phyloP scores from a whole-genome alignment of 1,284 basidiomycete species.

The Boletus sp. region DNA sequence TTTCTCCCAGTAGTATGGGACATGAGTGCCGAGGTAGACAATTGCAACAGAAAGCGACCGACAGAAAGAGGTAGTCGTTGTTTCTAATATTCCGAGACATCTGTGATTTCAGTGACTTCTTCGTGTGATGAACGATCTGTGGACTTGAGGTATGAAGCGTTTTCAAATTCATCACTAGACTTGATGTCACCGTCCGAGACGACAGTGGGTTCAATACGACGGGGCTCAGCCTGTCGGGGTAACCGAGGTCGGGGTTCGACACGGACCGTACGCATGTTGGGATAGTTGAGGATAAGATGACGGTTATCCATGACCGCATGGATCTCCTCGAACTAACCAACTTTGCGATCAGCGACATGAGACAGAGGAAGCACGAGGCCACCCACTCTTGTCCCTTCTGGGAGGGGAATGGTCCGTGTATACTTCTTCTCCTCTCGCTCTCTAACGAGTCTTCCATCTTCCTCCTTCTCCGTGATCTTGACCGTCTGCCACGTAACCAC shows the following conservation, averaged over 20 bases:
- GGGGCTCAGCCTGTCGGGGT: slow-evolving; percentile 27
- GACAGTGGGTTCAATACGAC: slow-evolving; percentile 32
- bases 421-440: slow-evolving; percentile 56
- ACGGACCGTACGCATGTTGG: slow-evolving; percentile 55
- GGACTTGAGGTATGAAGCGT: slow-evolving; percentile 26
- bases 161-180: slow-evolving; percentile 30
- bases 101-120: slow-evolving; percentile 27
- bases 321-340: slow-evolving; percentile 61
- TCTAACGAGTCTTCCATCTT: slow-evolving; percentile 53
- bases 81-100: slow-evolving; percentile 33
- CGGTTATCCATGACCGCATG: slow-evolving; percentile 57
- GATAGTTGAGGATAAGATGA: slow-evolving; percentile 58
- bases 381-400: slow-evolving; percentile 45
- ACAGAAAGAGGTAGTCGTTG: not conserved
- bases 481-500: slow-evolving; percentile 63
- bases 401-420: slow-evolving; percentile 45
- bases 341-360: slow-evolving; percentile 4
- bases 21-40: slow-evolving; percentile 6
- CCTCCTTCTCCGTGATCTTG: slow-evolving; percentile 55
- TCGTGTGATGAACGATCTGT: slow-evolving; percentile 27
- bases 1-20: slow-evolving; percentile 4
- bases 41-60: slow-evolving; percentile 6
- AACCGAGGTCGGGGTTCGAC: slow-evolving; percentile 38
- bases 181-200: slow-evolving; percentile 31
- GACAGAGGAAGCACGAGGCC: not conserved